Base-by-base conservation (phyloP, 192 early-diverging fungal genomes). In the Umbelopsis sp. region DNA sequence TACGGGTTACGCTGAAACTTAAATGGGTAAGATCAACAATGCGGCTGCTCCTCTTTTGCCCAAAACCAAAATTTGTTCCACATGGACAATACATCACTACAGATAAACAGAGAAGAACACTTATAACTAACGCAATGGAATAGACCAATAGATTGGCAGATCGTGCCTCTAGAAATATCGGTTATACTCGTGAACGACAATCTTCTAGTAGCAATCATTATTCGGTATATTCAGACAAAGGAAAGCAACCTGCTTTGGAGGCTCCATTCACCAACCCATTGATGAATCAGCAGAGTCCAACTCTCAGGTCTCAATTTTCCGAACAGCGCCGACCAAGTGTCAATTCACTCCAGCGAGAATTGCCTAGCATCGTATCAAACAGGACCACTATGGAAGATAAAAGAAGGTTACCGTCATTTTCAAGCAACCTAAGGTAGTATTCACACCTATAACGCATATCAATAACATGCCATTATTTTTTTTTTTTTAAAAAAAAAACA, bases 11-110 rank as follows among this genome's bases (percentile, higher is more conserved):
- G 4, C 14, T 62, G 31, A 62, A 62, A 29, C 31, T 62, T 0
- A 62, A 62, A 62, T 62, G 29, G 56, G 56, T 62, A 62, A 34
- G 56, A 62, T 62, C 56, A 62, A 20, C 56, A 53, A 9, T 24
- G 26, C 21, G 21, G 22, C 12, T 26, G 14, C 17, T 34, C 17
- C 26, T 12, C 4, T 62, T 36, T 12, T n/a, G n/a, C n/a, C 14
- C 53, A 0, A 12, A 16, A 20, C 56, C 16, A 49, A n/a, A 49
- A 62, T 17, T 4, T 4, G 7, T 41, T 41, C 38, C 12, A 41
- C 8, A n/a, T n/a, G n/a, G n/a, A n/a, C n/a, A 41, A 11, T 11
- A 41, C 38, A 41, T 11, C 38, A 41, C 3, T 41, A 41, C 7
- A 5, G 2, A 11, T 41, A 11, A 0, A 11, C 0, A 0, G 8